Percentiles rank a stretch among this genome's conserved stretches.
Conservation (phyloP, 192 early-diverging fungal genomes). For the Coemansia sp. region DNA sequence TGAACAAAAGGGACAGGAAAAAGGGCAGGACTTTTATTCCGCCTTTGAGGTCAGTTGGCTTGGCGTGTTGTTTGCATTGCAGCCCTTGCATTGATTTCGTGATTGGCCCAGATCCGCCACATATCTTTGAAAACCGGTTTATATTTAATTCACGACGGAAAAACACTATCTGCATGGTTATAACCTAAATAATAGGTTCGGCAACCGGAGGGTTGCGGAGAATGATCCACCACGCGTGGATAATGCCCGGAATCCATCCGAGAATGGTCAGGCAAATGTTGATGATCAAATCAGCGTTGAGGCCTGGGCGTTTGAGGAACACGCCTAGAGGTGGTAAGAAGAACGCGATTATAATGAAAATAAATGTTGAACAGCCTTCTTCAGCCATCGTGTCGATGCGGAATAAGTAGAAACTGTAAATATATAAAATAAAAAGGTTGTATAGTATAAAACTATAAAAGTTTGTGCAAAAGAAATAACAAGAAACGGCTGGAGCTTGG, state of each 20-base stretch:
- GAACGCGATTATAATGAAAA: constrained; percentile 45
- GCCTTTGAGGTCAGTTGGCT: neutral
- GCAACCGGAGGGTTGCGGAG: constrained; percentile 18
- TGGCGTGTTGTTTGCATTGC: neutral
- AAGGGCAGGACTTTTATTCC: neutral
- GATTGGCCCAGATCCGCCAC: constrained; percentile 1
- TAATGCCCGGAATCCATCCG: constrained; percentile 68
- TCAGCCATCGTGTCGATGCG: too few relatives aligned
- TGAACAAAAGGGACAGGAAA: neutral
- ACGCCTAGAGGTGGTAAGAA: constrained; percentile 67
- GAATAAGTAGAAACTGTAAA: too few relatives aligned
- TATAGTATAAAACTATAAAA: too few relatives aligned
- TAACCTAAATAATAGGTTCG: too few relatives aligned
- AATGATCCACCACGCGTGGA: constrained; percentile 65
- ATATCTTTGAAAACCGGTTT: neutral
- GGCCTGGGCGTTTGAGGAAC: constrained; percentile 60
- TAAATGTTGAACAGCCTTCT: neutral
- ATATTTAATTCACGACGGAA: too few relatives aligned
- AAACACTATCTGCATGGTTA: too few relatives aligned
- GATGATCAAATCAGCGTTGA: constrained; percentile 60
- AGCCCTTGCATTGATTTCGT: constrained; percentile 8
- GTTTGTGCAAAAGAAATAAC: too few relatives aligned
- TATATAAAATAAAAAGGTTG: too few relatives aligned
- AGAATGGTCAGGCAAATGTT: constrained; percentile 71
- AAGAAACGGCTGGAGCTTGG: too few relatives aligned